These are phyloP conservation scores for Zasmidium angulare DNA, from an alignment of 2,329 filamentous ascomycete species.

Conservation along the genomic window DNA sequence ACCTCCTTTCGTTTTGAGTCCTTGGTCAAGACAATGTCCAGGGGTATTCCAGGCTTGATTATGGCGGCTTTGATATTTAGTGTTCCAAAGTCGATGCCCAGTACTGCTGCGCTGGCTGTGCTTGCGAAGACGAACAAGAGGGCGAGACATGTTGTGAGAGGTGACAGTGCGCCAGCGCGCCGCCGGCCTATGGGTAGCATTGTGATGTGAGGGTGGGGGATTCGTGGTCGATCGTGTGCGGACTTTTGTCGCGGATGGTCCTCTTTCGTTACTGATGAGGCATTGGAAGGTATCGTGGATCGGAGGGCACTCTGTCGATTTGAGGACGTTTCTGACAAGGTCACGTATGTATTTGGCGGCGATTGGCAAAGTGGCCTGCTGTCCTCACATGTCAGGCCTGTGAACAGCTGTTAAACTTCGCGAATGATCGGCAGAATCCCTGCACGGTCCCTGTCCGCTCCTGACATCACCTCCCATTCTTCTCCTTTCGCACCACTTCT, in stretches of 20 bases:
- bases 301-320: neutral
- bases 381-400: conserved; percentile 1
- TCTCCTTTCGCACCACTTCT: neutral
- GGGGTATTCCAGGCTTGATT: conserved; percentile 93
- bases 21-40: conserved; percentile 97
- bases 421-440: neutral
- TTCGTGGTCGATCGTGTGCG: conserved; percentile 1
- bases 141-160: conserved; percentile 19
- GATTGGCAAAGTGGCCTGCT: neutral
- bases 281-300: neutral
- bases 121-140: conserved; percentile 56
- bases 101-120: conserved; percentile 65
- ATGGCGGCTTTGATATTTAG: conserved; percentile 96
- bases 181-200: conserved; percentile 28
- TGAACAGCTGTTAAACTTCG: conserved; percentile 1
- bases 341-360: neutral
- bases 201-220: conserved; percentile 5
- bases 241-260: neutral
- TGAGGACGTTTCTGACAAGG: neutral
- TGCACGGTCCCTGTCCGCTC: neutral
- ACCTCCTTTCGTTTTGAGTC: conserved; percentile 95
- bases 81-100: conserved; percentile 92
- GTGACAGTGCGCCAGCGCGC: conserved; percentile 27
- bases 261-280: neutral
- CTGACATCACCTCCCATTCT: neutral